phyloP scores from a whole-genome alignment of 139 green algal genomes.

The Tetratostichococcus sp. region DNA sequence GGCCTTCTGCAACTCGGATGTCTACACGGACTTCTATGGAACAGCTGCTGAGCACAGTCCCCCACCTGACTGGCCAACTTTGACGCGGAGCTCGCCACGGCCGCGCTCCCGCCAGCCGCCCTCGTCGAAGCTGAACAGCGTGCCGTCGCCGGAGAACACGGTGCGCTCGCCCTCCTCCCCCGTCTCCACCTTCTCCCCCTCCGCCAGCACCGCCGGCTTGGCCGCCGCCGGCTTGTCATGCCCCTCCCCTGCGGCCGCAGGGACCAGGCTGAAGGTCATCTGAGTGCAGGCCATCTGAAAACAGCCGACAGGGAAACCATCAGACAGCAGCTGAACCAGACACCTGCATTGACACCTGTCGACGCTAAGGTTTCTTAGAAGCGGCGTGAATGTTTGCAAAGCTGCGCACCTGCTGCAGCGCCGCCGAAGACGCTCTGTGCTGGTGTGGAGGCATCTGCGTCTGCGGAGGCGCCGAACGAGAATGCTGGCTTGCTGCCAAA shows the following conservation, averaged over 20 bases:
- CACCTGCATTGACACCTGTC: too few relatives aligned
- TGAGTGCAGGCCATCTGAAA: too few relatives aligned
- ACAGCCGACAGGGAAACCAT: too few relatives aligned
- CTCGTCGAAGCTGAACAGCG: conserved; percentile 77
- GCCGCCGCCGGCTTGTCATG: not conserved
- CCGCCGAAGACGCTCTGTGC: conserved; percentile 8
- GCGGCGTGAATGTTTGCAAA: too few relatives aligned
- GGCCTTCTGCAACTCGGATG: too few relatives aligned
- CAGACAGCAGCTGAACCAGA: too few relatives aligned
- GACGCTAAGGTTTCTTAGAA: too few relatives aligned
- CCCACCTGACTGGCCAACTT: conserved; percentile 31
- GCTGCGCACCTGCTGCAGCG: not conserved
- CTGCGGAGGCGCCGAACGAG: not conserved
- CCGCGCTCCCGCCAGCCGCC: conserved; percentile 79
- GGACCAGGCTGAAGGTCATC: too few relatives aligned
- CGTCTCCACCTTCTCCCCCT: conserved; percentile 45
- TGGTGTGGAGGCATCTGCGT: not conserved
- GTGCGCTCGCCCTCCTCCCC: conserved; percentile 73
- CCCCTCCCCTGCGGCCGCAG: not conserved
- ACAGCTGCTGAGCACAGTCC: not conserved
- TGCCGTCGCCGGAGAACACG: conserved; percentile 50
- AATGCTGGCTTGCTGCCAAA: conserved; percentile 4
- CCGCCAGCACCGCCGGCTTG: conserved; percentile 17
- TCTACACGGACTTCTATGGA: not conserved
- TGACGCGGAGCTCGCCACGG: conserved; percentile 79